Evolutionary conservation across 1,284 basidiomycete species (phyloP).

Genomic region (Apiotrichum gamsii): DNA sequence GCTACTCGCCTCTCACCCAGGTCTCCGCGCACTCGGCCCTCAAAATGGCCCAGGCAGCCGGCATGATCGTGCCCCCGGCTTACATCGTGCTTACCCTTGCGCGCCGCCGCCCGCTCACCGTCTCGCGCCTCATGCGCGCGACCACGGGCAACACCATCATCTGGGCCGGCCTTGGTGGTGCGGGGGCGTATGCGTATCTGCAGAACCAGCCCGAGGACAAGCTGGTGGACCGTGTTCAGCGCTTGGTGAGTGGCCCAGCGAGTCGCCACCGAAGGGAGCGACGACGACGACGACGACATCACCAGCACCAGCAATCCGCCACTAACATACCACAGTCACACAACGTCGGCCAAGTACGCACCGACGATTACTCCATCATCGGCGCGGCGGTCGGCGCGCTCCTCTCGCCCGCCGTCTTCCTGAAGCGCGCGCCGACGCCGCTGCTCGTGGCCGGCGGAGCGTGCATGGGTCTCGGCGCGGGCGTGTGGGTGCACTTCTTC

Average conservation of each 20-base stretch:
- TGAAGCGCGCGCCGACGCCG: constrained; percentile 33
- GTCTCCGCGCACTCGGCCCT: constrained; percentile 31
- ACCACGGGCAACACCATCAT: constrained; percentile 14
- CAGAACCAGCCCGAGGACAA: constrained; percentile 26
- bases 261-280: not conserved
- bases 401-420: constrained; percentile 39
- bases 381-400: constrained; percentile 37
- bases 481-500: constrained; percentile 35
- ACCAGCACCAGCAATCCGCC: too few relatives aligned
- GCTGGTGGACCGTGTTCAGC: constrained; percentile 25
- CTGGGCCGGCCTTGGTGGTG: constrained; percentile 15
- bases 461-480: constrained; percentile 38
- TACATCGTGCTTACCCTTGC: constrained; percentile 31
- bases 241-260: constrained; percentile 32
- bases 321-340: constrained; percentile 22
- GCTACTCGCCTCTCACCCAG: constrained; percentile 25
- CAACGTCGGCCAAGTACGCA: constrained; percentile 32
- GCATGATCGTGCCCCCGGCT: constrained; percentile 36
- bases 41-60: constrained; percentile 35
- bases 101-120: constrained; percentile 25
- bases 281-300: too few relatives aligned
- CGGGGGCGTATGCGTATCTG: constrained; percentile 22
- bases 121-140: constrained; percentile 26
- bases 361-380: constrained; percentile 45
- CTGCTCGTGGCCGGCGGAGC: constrained; percentile 39